Evolutionary conservation across 2,329 filamentous ascomycete genomes (phyloP).

Genomic region (Arachnomyces sp.): DNA sequence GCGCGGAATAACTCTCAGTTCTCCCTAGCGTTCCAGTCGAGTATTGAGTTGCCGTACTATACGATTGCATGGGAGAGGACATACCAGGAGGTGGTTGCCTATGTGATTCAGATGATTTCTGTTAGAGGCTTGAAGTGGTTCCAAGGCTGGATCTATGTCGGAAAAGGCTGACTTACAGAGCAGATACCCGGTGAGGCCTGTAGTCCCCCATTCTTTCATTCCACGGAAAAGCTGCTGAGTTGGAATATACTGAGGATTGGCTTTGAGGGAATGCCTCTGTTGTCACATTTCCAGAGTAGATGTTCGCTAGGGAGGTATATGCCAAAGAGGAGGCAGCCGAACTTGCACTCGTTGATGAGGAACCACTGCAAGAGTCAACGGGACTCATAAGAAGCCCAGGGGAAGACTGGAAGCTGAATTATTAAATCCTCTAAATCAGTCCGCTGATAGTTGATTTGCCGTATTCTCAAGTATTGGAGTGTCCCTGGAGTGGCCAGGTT

Average conservation of each 20-base stretch:
- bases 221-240: conserved; percentile 24
- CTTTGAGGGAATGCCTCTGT: conserved; percentile 27
- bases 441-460: conserved; percentile 3
- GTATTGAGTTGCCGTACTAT: conserved; percentile 20
- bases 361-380: conserved; percentile 48
- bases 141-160: not conserved
- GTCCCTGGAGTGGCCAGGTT: no score
- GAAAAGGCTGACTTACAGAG: conserved; percentile 29
- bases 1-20: conserved; percentile 27
- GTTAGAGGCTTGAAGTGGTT: not conserved
- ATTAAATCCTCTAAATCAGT: conserved; percentile 12
- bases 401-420: conserved; percentile 43
- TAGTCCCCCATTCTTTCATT: conserved; percentile 32
- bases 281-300: conserved; percentile 24
- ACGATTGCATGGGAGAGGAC: conserved; percentile 30
- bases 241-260: conserved; percentile 26
- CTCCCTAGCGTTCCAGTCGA: conserved; percentile 29
- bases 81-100: conserved; percentile 42
- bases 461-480: no score
- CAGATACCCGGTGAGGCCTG: conserved; percentile 26
- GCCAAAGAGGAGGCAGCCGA: conserved; percentile 43
- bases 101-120: conserved; percentile 14
- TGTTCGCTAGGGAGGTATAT: conserved; percentile 32
- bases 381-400: conserved; percentile 43
- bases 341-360: conserved; percentile 44